phyloP scores from a whole-genome alignment of 2,329 filamentous ascomycete genomes.

The Chaetoscypha palmicola region DNA sequence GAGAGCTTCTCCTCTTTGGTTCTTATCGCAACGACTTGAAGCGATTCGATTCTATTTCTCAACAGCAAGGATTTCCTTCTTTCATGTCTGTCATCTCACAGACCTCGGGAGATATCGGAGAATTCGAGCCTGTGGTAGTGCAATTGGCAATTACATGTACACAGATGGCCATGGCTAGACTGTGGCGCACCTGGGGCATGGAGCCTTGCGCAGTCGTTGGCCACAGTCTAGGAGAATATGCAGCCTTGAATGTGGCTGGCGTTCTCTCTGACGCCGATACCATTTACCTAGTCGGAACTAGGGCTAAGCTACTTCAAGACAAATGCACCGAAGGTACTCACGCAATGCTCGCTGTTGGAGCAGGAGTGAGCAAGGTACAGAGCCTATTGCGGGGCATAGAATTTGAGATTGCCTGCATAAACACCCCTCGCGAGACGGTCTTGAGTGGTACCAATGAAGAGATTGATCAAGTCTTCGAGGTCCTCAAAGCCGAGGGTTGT shows the following conservation, averaged over 20 bases:
- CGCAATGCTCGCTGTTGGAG: slow-evolving; percentile 52
- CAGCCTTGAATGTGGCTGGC: slow-evolving; percentile 61
- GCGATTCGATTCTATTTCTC: not conserved
- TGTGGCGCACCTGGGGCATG: slow-evolving; percentile 50
- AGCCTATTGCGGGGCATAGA: slow-evolving; percentile 36
- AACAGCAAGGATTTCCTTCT: slow-evolving; percentile 4
- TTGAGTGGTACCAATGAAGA: slow-evolving; percentile 50
- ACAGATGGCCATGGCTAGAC: slow-evolving; percentile 46
- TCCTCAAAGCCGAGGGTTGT: slow-evolving; percentile 44
- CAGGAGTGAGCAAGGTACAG: slow-evolving; percentile 46
- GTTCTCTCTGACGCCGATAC: slow-evolving; percentile 65
- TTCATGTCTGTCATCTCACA: slow-evolving; percentile 32
- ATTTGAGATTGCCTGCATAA: not conserved
- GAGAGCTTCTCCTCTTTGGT: slow-evolving; percentile 42
- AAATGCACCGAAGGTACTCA: slow-evolving; percentile 60
- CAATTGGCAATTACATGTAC: slow-evolving; percentile 46
- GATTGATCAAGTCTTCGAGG: slow-evolving; percentile 41
- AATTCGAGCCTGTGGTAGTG: slow-evolving; percentile 34
- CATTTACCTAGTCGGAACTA: slow-evolving; percentile 61
- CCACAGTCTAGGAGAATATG: slow-evolving; percentile 66
- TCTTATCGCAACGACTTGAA: slow-evolving; percentile 22
- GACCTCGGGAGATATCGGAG: not conserved
- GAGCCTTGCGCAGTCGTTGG: slow-evolving; percentile 48
- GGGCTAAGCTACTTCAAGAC: slow-evolving; percentile 56
- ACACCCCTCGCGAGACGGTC: slow-evolving; percentile 43